Base-by-base conservation (phyloP, 306 rosid species). In the Citrullus colocynthis region DNA sequence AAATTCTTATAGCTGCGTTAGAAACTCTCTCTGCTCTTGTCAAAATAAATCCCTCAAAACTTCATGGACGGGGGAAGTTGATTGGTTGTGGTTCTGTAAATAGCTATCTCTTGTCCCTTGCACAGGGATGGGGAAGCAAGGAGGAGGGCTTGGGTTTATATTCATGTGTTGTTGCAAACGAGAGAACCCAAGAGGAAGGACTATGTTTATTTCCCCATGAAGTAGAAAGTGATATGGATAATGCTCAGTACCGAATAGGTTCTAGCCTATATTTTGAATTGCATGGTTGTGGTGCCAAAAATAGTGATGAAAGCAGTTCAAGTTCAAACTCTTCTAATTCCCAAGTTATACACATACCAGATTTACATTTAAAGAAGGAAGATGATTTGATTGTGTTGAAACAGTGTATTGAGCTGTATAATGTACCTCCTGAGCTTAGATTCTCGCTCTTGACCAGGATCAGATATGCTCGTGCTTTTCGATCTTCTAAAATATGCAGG, bases 121-220 rank as follows among this genome's bases (percentile, higher is more conserved):
- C 97, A 69, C 98, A 94, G 77, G 98, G 96, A 49, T 94, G 98
- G 98, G 98, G 98, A 85, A 92, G 93, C 93, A 94, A 94, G 87
- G 98, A 92, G 81, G 98, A 94, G 85, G 97, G 97, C 52, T 82
- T 94, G 90, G 98, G 98, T 74, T 83, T 94, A 82, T 92, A 86
- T 86, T 89, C 97, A 52, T 94, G 97, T 83, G 89, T 94, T 42
- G 82, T 92, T 88, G 92, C 89, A 78, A 92, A 89, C 34, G 98
- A 94, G 82, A 87, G 85, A 81, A 87, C 86, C 61, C 92, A 83
- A 82, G 93, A 89, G 39, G 94, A 89, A 55, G 90, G 96, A 58
- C 83, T 87, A 34, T 80, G 88, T 80, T 85, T 89, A 90, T 89
- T 90, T 87, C 98, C 98, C 34, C 88, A 97, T 63, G 97, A 94